Evolutionary conservation across 768 basidiomycete species (phyloP), one percentile per base, ranked within the genome.

Genomic region (Calvatia gigantea): DNA sequence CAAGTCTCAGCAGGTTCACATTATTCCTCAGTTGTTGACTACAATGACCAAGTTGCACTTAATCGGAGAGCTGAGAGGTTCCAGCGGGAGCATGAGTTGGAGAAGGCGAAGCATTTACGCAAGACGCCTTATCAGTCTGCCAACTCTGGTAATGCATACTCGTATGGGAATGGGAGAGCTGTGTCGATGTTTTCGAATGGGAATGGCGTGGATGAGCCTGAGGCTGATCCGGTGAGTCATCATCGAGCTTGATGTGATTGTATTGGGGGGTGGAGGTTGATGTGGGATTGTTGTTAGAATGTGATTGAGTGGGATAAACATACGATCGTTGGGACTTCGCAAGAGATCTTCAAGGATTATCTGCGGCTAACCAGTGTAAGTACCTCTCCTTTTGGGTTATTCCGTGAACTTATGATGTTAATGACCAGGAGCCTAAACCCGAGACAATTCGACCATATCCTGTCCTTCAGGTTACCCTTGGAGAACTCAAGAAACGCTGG

Each of bases 251-350:
- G 35, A 23, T 39, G 12, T 21, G 51, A 33, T n/a, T 29, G 21
- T 56, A 32, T 41, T 28, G 23, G 7, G 11, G 21, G 31, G 17
- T 47, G 27, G 28, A 23, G 28, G 35, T 21, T 54, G 28, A 43
- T 44, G 32, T n/a, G n/a, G n/a, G 14, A 61, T 37, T 32, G 46
- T 23, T 53, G 46, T 45, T 54, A 98, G 96, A 96, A 95, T 64
- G 94, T 96, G 7, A 87, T 94, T 51, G 87, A 95, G 67, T 99
- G 97, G 97, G 97, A 99, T 74, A 85, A 85, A 56, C 80, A 86
- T 70, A 98, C 95, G 6, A 98, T 99, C 63, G 93, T 96, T 54
- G 97, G 97, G 47, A 95, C 89, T 38, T 94, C 82, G 51, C 78
- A 80, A 63, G 89, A 89, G 61, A 73, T 97, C 23, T 98, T 98